These are phyloP conservation scores for Taphrina deformans DNA, from an alignment of 1,139 yeast species.

Conservation along the genomic window DNA sequence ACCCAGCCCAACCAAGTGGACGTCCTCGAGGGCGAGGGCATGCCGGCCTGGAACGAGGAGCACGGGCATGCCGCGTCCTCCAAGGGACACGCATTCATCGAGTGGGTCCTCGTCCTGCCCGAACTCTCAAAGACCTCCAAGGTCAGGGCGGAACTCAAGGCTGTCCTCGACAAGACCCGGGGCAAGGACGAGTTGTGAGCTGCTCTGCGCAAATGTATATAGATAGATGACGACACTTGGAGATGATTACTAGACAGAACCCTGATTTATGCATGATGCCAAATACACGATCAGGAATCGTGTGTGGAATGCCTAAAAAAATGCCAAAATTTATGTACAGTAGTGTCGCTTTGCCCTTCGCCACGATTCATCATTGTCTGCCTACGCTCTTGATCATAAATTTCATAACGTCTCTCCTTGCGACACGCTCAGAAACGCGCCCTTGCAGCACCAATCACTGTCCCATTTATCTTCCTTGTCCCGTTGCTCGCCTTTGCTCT, in stretches of 20 bases:
- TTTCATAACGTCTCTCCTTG: background rate
- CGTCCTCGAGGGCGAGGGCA: constrained; percentile 69
- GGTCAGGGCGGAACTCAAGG: background rate
- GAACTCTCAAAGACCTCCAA: background rate
- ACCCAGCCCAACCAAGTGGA: constrained; percentile 72
- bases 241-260: background rate
- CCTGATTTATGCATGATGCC: background rate
- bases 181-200: constrained; percentile 20
- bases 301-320: background rate
- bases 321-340: background rate
- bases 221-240: background rate
- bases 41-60: constrained; percentile 57
- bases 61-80: constrained; percentile 14
- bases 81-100: constrained; percentile 29
- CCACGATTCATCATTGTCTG: no score
- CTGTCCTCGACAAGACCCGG: background rate
- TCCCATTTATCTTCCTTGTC: background rate
- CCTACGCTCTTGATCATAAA: background rate
- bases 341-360: no score
- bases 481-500: background rate
- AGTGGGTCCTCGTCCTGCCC: constrained; percentile 31
- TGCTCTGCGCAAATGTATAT: background rate
- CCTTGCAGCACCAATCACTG: constrained; percentile 7
- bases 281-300: background rate
- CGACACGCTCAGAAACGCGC: background rate